Conservation (phyloP, 768 basidiomycete genomes). For the Lentinula aciculospora region DNA sequence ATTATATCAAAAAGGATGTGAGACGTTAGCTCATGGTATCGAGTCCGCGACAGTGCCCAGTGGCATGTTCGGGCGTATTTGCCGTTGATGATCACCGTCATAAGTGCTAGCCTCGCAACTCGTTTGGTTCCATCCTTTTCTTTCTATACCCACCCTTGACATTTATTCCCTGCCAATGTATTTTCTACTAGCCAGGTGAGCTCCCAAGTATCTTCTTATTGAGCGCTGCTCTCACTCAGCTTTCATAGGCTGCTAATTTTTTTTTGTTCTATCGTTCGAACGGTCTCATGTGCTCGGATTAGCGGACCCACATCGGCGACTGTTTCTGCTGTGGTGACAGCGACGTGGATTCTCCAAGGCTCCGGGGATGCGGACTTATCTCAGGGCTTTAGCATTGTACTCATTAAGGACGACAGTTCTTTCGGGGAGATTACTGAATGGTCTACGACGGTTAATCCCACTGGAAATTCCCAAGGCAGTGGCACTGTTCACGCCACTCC, state of each 20-base stretch:
- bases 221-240: too few relatives aligned
- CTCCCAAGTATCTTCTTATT: too few relatives aligned
- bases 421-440: neutral
- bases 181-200: too few relatives aligned
- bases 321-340: neutral
- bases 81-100: neutral
- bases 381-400: neutral
- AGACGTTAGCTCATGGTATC: neutral
- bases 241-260: neutral
- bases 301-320: neutral
- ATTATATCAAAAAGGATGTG: neutral
- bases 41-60: neutral
- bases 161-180: too few relatives aligned
- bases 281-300: neutral
- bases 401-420: neutral
- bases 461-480: neutral
- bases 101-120: neutral
- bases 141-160: neutral
- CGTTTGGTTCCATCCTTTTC: neutral
- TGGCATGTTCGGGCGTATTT: neutral
- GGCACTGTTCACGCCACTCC: neutral
- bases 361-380: neutral
- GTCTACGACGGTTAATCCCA: neutral
- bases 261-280: neutral
- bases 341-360: neutral